phyloP scores from a whole-genome alignment of 352 stramenopile species.

The Phytopythium oedochilum region DNA sequence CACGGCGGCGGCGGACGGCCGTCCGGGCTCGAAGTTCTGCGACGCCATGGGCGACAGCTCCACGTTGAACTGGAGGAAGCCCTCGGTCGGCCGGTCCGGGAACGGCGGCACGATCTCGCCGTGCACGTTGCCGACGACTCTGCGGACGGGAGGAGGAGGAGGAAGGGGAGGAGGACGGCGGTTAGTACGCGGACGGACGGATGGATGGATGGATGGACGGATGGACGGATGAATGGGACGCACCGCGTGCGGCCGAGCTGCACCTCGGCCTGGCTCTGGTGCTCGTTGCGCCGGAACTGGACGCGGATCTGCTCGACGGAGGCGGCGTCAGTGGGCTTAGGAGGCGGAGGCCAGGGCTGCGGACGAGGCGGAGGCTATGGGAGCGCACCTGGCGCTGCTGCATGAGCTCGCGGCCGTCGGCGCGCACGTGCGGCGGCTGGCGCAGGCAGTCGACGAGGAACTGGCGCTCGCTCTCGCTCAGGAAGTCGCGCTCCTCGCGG shows the following conservation, averaged over 20 bases:
- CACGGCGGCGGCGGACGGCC: conserved; percentile 42
- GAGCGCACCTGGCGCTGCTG: conserved; percentile 62
- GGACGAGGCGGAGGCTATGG: too few species aligned
- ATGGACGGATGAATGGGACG: conserved; percentile 3
- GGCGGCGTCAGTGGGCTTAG: too few species aligned
- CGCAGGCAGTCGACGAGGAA: conserved; percentile 68
- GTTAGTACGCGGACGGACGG: neutral
- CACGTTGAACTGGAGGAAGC: conserved; percentile 83
- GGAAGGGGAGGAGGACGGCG: too few species aligned
- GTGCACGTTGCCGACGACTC: conserved; percentile 77
- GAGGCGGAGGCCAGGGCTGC: neutral
- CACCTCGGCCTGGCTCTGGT: conserved; percentile 74
- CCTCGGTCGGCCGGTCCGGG: conserved; percentile 82
- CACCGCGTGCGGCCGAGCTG: conserved; percentile 74
- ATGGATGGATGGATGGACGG: neutral
- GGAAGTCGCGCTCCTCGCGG: conserved; percentile 63
- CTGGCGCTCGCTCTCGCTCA: conserved; percentile 78
- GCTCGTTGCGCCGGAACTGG: conserved; percentile 75
- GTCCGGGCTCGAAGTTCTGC: conserved; percentile 66
- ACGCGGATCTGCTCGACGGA: conserved; percentile 39
- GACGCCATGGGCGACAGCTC: conserved; percentile 83
- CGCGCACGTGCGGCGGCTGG: conserved; percentile 52
- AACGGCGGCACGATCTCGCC: conserved; percentile 85
- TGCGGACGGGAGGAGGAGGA: conserved; percentile 4
- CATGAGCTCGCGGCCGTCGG: conserved; percentile 73